Evolutionary conservation across 352 stramenopile species (phyloP).

Genomic region (Pythium plurisporium): DNA sequence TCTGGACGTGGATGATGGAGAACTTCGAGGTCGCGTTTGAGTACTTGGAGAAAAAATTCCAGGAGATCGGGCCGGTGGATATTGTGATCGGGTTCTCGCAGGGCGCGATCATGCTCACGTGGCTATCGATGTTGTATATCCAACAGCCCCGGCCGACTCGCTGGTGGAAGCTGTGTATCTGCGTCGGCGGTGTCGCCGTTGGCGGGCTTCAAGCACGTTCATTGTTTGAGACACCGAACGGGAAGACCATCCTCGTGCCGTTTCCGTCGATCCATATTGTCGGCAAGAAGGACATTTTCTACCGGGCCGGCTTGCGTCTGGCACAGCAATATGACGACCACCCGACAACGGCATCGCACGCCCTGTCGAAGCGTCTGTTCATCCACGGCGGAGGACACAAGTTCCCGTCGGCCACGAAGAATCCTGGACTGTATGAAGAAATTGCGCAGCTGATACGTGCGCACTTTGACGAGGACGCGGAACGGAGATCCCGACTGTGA

Average conservation of each 20-base stretch:
- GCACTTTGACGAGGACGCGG: constrained; percentile 11
- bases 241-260: constrained; percentile 28
- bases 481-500: constrained; percentile 1
- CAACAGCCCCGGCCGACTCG: constrained; percentile 22
- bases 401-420: constrained; percentile 21
- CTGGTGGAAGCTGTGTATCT: constrained; percentile 53
- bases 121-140: constrained; percentile 39
- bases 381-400: constrained; percentile 28
- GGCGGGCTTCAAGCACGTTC: constrained; percentile 22
- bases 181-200: constrained; percentile 31
- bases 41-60: constrained; percentile 45
- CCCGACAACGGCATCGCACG: constrained; percentile 6
- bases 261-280: constrained; percentile 64
- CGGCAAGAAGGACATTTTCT: constrained; percentile 52
- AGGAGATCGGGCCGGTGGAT: constrained; percentile 45
- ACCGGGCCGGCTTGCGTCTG: constrained; percentile 34
- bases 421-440: constrained; percentile 27
- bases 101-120: constrained; percentile 41
- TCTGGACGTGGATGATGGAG: constrained; percentile 46
- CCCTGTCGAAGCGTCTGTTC: constrained; percentile 13
- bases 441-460: constrained; percentile 17
- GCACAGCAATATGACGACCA: constrained; percentile 18
- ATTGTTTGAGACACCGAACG: constrained; percentile 37
- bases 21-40: constrained; percentile 39
- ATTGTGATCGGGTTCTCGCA: constrained; percentile 71